phyloP scores from a whole-genome alignment of 805 yeast species.

The Lipomyces japonicus region DNA sequence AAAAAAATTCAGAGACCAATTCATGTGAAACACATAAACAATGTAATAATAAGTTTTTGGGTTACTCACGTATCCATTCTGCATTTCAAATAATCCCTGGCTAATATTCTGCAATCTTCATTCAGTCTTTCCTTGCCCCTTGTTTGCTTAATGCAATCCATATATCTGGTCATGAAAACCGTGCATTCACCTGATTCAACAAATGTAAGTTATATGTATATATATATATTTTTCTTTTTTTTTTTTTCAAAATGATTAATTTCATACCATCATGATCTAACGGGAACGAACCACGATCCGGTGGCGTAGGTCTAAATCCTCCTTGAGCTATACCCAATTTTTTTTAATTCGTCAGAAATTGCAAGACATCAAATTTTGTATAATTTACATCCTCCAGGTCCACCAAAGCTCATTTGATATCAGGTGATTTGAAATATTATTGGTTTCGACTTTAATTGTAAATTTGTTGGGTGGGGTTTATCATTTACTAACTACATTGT shows the following conservation, averaged over 20 bases:
- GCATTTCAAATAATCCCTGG: conserved; percentile 76
- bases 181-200: conserved; percentile 79
- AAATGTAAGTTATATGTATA: no score
- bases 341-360: no score
- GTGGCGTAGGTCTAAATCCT: conserved; percentile 66
- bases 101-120: conserved; percentile 81
- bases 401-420: conserved; percentile 21
- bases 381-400: conserved; percentile 17
- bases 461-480: no score
- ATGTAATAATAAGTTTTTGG: no score
- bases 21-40: no score
- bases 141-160: conserved; percentile 73
- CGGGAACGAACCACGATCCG: conserved; percentile 95
- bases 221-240: no score
- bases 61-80: conserved; percentile 75
- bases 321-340: conserved; percentile 2
- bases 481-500: no score
- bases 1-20: conserved; percentile 32
- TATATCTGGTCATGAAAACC: conserved; percentile 65
- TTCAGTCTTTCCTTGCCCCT: conserved; percentile 66
- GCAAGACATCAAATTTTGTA: no score
- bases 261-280: conserved; percentile 66
- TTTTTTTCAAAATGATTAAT: no score
- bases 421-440: no score
- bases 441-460: no score